Base-by-base conservation (phyloP, 805 yeast genomes). In the Saccharomycopsis lassenensis region DNA sequence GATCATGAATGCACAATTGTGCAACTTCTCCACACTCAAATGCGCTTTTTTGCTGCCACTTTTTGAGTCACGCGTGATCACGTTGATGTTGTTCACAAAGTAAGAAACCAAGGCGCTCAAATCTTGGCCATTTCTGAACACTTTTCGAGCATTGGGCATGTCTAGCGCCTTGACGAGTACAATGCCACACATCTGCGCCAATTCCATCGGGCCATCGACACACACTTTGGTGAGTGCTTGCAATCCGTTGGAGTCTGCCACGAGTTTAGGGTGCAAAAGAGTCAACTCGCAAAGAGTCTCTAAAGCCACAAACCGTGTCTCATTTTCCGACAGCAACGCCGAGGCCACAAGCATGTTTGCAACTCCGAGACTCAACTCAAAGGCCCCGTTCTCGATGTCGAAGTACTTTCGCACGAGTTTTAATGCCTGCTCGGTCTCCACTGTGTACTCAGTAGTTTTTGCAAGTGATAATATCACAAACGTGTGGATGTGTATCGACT, bases 361-460 rank as follows among this genome's bases (percentile, higher is more conserved):
- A 3, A 83, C 65, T 1, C 87, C 87, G 12, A 69, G 62, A 0
- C 77, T 65, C 12, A 81, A 49, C 46, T 64, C 67, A 16, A 61
- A 54, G 5, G 63, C 56, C 2, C 85, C 89, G 51, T 52, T 59
- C 1, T 63, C 65, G 2, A 74, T 59, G 26, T 67, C 75, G 2
- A 81, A 48, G 39, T 81, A 72, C 22, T 66, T 61, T 20, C 95
- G 63, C 0, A 85, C 57, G 18, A 85, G 58, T 48, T 78, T 80
- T 22, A 89, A 49, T 0, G 93, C 91, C 49, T 86, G 85, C 31
- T 74, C 77, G 41, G 86, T 68, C 48, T 87, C 95, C 2, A 73
- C 55, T 17, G 72, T 67, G 39, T 50, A 56, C 2, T 71, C 54
- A 24, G 65, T 58, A 16, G 74, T 77, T 34, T 74, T 74, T 1